These are phyloP conservation scores for Colletotrichum sp. DNA, from an alignment of 2,329 filamentous ascomycete genomes.

Conservation along the genomic window DNA sequence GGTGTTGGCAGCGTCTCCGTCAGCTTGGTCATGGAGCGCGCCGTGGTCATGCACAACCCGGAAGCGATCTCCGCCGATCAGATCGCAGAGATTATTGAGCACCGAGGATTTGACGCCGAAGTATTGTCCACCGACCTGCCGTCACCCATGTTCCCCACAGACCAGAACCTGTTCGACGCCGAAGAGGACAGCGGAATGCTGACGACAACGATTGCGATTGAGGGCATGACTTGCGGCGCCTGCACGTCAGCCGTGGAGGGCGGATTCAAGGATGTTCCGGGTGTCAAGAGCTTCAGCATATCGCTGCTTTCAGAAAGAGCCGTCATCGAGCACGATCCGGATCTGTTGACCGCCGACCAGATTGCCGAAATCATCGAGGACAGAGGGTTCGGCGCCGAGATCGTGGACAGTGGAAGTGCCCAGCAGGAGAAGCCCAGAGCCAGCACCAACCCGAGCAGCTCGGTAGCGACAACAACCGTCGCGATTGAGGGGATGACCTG, in stretches of 20 bases:
- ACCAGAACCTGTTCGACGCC: conserved; percentile 36
- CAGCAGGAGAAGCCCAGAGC: conserved; percentile 33
- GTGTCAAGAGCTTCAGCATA: conserved; percentile 79
- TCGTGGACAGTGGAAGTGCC: conserved; percentile 62
- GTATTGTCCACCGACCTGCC: conserved; percentile 83
- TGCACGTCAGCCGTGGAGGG: conserved; percentile 87
- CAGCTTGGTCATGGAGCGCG: conserved; percentile 92
- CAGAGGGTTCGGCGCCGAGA: conserved; percentile 79
- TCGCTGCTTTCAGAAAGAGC: conserved; percentile 84
- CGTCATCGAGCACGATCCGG: conserved; percentile 80
- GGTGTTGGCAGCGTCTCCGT: conserved; percentile 89
- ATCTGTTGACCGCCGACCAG: conserved; percentile 54
- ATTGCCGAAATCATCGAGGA: conserved; percentile 69
- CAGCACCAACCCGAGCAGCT: conserved; percentile 37
- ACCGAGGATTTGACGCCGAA: conserved; percentile 89
- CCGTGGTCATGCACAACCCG: conserved; percentile 91
- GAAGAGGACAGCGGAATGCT: conserved; percentile 48
- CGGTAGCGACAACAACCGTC: conserved; percentile 77
- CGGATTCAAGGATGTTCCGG: conserved; percentile 76
- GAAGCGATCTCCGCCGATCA: conserved; percentile 73
- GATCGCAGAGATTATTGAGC: conserved; percentile 86
- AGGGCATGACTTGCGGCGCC: conserved; percentile 91
- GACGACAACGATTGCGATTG: conserved; percentile 79
- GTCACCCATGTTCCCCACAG: conserved; percentile 48
- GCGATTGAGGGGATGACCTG: conserved; percentile 98